These are phyloP conservation scores for Lotmaria passim DNA, from an alignment of 208 protist genomes.

Conservation along the genomic window DNA sequence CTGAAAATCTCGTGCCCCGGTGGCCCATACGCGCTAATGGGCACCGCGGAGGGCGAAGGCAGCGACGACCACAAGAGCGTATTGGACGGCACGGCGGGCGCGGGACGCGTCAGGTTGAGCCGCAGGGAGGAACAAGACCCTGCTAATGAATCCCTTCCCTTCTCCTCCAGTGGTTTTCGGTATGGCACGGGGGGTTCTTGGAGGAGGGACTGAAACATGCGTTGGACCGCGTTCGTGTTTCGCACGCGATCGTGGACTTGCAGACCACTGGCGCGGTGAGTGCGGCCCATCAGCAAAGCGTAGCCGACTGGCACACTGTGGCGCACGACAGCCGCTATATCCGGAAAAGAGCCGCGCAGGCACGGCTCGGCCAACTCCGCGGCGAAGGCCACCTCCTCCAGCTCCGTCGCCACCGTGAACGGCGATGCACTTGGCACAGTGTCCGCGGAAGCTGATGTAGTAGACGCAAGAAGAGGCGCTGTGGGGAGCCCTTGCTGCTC, in stretches of 20 bases:
- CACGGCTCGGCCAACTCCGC: constrained; percentile 50
- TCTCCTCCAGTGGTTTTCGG: background rate
- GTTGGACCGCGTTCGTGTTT: background rate
- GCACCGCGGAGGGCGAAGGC: constrained; percentile 14
- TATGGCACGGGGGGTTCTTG: constrained; percentile 17
- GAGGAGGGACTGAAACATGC: constrained; percentile 11
- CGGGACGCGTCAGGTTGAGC: constrained; percentile 9
- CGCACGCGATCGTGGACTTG: background rate
- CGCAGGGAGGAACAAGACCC: constrained; percentile 6
- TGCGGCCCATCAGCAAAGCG: constrained; percentile 9
- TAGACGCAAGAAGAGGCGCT: background rate
- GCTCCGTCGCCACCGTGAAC: constrained; percentile 9
- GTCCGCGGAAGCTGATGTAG: background rate
- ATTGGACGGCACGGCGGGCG: background rate
- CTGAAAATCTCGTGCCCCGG: constrained; percentile 26
- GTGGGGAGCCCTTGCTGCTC: background rate
- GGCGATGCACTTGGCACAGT: background rate
- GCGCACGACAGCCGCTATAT: constrained; percentile 21
- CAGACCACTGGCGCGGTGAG: background rate
- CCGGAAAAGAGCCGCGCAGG: constrained; percentile 39
- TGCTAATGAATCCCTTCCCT: background rate
- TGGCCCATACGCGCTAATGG: constrained; percentile 17
- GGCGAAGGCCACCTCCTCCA: constrained; percentile 60
- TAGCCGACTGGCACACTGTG: constrained; percentile 6
- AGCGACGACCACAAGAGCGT: constrained; percentile 14